Base-by-base conservation (phyloP, 441 rosid genomes). In the Aquilaria agallochum region DNA sequence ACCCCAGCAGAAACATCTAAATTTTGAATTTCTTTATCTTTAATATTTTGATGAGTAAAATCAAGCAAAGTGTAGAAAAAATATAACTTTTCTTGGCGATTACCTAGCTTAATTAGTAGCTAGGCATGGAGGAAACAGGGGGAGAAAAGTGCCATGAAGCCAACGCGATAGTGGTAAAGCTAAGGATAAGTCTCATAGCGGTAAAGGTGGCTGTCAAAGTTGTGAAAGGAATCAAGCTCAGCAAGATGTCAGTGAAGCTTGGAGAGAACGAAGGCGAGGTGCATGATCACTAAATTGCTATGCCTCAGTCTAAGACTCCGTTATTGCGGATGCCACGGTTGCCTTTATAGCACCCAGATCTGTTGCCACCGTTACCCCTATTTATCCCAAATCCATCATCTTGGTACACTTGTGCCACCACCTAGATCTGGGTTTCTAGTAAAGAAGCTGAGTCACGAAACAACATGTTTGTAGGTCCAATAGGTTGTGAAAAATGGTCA, bases 71-170 rank as follows among this genome's bases (percentile, higher is more conserved):
- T 11, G 58, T 93, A 93, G 63, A 85, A 71, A 46, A 97, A 83
- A 71, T 90, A 97, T 40, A 85, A 66, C 0, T 96, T 93, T 51
- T 81, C 81, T 59, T 75, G 85, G 9, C 91, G 91, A 40, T 75
- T 76, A 9, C 85, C 88, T 11, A 83, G 56, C 65, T 85, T 93
- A 15, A 78, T 68, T 0, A 88, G 97, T 14, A 90, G 56, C 54
- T 88, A 62, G 36, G 93, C 89, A 46, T 85, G 76, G 36, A 94
- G 78, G 92, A 93, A 94, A 36, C 98, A 88, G 34, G 90, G 79
- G 30, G 78, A 68, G 81, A 94, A 90, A 45, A 97, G 98, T 14
- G 90, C 86, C 93, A 90, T 90, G 34, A 95, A 90, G 11, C 96
- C 97, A 2, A 68, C 68, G 46, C 87, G 82, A 65, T 74, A 73